Conservation (phyloP, 2,329 filamentous ascomycete species). For the Penicillium nordicum region DNA sequence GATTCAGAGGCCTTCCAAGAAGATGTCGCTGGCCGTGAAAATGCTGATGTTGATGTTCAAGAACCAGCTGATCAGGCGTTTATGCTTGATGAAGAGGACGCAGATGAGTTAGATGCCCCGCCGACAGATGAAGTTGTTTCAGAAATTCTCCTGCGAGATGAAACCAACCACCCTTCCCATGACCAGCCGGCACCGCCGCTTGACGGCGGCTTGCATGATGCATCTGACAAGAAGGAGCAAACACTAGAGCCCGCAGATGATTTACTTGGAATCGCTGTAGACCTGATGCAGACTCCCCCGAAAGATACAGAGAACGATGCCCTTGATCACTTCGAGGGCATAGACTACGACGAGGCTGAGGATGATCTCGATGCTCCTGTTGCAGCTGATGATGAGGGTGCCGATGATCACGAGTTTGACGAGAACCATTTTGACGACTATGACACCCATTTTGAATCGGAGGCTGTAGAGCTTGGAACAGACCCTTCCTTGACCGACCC, state of each 20-base stretch:
- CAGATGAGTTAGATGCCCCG: conserved; percentile 7
- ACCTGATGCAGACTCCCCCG: conserved; percentile 29
- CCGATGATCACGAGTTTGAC: conserved; percentile 26
- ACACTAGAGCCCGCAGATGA: conserved; percentile 26
- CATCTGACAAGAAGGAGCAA: conserved; percentile 12
- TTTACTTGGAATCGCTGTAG: conserved; percentile 33
- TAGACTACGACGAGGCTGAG: conserved; percentile 18
- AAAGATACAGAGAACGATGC: conserved; percentile 11
- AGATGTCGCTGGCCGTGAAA: conserved; percentile 6
- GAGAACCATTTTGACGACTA: conserved; percentile 41
- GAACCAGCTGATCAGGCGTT: conserved; percentile 10
- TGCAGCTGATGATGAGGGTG: conserved; percentile 12
- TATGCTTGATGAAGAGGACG: conserved; percentile 9
- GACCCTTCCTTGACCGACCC: conserved; percentile 20
- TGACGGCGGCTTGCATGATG: conserved; percentile 11
- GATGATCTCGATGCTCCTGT: conserved; percentile 14
- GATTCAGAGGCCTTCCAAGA: conserved; percentile 7
- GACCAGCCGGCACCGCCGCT: conserved; percentile 22
- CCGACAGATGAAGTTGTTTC: conserved; percentile 12
- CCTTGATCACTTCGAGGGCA: conserved; percentile 9
- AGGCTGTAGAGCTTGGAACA: conserved; percentile 19
- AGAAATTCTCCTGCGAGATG: conserved; percentile 10
- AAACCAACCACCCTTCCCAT: conserved; percentile 9
- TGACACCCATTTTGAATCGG: conserved; percentile 33
- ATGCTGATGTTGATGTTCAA: conserved; percentile 1